Conservation (phyloP, 129 eudicot species). For the Tanacetum coccineum region DNA sequence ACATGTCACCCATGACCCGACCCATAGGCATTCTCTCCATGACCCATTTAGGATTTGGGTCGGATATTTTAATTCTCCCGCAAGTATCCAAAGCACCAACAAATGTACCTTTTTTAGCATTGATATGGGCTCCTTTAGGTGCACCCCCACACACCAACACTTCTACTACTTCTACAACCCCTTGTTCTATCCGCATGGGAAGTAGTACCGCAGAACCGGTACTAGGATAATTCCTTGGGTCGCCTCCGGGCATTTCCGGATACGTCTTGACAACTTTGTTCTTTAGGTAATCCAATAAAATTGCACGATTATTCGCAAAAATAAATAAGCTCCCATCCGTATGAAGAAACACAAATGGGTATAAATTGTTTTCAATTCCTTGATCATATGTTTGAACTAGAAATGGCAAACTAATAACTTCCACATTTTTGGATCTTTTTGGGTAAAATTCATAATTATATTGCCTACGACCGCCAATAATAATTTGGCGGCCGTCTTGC, state of each 20-base stretch:
- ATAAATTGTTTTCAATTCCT: conserved; percentile 53
- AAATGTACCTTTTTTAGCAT: conserved; percentile 40
- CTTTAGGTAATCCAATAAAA: conserved; percentile 40
- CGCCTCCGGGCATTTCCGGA: conserved; percentile 62
- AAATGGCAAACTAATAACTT: conserved; percentile 35
- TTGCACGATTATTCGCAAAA: conserved; percentile 66
- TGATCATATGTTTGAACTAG: conserved; percentile 52
- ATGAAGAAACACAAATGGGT: conserved; percentile 67
- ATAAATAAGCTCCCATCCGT: conserved; percentile 64
- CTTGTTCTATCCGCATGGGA: conserved; percentile 45
- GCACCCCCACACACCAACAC: conserved; percentile 83
- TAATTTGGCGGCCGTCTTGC: conserved; percentile 65
- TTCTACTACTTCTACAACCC: conserved; percentile 29
- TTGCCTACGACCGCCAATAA: conserved; percentile 64
- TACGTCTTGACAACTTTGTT: conserved; percentile 43
- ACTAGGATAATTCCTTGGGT: conserved; percentile 78
- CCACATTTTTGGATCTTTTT: conserved; percentile 20
- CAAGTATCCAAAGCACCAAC: conserved; percentile 44
- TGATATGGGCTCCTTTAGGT: conserved; percentile 36
- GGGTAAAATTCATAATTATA: conserved; percentile 68
- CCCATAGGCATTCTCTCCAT: conserved; percentile 62
- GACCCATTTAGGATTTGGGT: conserved; percentile 54
- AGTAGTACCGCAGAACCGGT: conserved; percentile 78
- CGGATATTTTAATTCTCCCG: conserved; percentile 46
- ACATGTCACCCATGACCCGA: conserved; percentile 76